Evolutionary conservation across 352 stramenopile species (phyloP).

Genomic region (Albugo candida): DNA sequence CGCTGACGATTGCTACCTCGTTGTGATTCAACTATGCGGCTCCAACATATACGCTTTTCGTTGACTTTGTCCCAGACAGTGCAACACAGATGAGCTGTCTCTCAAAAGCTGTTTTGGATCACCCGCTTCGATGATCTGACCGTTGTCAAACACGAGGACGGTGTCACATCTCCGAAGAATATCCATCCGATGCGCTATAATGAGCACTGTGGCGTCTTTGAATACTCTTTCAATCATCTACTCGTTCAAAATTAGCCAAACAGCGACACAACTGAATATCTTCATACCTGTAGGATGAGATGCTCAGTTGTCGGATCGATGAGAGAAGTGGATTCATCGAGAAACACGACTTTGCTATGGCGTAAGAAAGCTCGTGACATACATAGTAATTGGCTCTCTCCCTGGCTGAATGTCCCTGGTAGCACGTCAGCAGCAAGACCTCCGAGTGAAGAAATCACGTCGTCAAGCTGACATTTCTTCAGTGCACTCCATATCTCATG

Average conservation of each 20-base stretch:
- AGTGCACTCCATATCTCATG: constrained; percentile 39
- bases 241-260: not conserved
- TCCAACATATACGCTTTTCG: too few species aligned
- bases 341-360: constrained; percentile 84
- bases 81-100: constrained; percentile 4
- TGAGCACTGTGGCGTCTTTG: constrained; percentile 85
- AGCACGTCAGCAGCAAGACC: constrained; percentile 33
- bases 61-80: constrained; percentile 21
- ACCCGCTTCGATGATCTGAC: constrained; percentile 28
- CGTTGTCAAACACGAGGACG: constrained; percentile 45
- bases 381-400: constrained; percentile 55
- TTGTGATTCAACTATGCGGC: too few species aligned
- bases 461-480: constrained; percentile 22
- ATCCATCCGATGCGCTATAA: constrained; percentile 92
- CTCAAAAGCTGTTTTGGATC: constrained; percentile 14
- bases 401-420: constrained; percentile 36
- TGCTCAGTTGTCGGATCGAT: constrained; percentile 81
- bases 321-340: constrained; percentile 81
- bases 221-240: constrained; percentile 87
- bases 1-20: too few species aligned
- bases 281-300: constrained; percentile 37
- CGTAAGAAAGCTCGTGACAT: constrained; percentile 66
- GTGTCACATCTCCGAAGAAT: constrained; percentile 91
- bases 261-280: not conserved
- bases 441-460: constrained; percentile 18